phyloP scores from a whole-genome alignment of 306 rosid genomes.

The Citrullus mucosospermus region DNA sequence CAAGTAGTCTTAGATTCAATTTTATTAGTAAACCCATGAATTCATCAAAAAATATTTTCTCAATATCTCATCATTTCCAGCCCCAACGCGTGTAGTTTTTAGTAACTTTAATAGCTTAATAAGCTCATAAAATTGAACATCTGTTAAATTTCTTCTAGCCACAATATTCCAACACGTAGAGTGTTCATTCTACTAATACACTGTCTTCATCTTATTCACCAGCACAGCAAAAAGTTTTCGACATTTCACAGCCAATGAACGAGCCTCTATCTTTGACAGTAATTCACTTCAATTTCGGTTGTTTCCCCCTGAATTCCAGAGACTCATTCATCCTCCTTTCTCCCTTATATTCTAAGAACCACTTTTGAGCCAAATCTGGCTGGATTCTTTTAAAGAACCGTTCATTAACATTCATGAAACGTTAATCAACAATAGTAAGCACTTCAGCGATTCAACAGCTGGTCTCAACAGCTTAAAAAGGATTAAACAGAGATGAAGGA shows the following conservation, averaged over 20 bases:
- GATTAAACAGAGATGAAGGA: background rate
- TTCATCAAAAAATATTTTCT: background rate
- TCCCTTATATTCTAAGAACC: background rate
- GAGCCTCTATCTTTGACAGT: background rate
- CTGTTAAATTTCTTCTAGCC: background rate
- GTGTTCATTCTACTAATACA: background rate
- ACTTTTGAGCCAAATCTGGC: background rate
- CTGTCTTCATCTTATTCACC: background rate
- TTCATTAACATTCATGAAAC: background rate
- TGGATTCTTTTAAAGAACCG: background rate
- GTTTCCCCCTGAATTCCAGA: background rate
- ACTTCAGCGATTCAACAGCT: background rate
- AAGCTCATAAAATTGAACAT: background rate
- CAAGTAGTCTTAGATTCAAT: background rate
- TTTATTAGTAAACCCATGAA: background rate
- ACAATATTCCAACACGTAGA: background rate
- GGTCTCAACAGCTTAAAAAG: background rate
- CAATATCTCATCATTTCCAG: background rate
- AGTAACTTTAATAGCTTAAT: background rate
- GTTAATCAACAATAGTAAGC: background rate
- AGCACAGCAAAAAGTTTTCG: background rate
- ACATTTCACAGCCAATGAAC: background rate
- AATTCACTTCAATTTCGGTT: background rate
- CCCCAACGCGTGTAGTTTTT: background rate
- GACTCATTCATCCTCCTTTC: background rate